Evolutionary conservation across 139 green algal genomes (phyloP).

Genomic region (Edaphochlamys debaryana): DNA sequence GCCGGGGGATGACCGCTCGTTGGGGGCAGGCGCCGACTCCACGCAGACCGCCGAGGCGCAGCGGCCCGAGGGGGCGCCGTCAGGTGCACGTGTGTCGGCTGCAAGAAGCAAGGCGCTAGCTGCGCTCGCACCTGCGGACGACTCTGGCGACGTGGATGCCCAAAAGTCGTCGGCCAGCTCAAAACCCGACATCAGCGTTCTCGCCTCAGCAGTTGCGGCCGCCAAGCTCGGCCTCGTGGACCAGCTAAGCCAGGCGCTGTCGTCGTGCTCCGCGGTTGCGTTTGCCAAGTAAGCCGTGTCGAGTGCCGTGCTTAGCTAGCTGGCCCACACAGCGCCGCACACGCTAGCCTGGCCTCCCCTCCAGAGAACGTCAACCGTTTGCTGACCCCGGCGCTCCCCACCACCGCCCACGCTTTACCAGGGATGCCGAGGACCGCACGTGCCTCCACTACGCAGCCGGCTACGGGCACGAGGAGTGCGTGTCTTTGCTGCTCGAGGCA

Average conservation of each 20-base stretch:
- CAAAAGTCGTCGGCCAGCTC: background rate
- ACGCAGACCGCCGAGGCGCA: too few relatives aligned
- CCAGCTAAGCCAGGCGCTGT: conserved; percentile 48
- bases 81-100: background rate
- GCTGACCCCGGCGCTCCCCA: background rate
- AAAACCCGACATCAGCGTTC: conserved; percentile 18
- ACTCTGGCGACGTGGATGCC: too few relatives aligned
- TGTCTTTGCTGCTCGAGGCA: conserved; percentile 62
- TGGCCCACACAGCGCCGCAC: too few relatives aligned
- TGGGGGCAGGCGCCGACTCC: too few relatives aligned
- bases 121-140: too few relatives aligned
- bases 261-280: background rate
- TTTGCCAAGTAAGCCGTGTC: conserved; percentile 32
- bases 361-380: too few relatives aligned
- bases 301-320: background rate
- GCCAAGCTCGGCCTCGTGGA: conserved; percentile 62
- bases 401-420: background rate
- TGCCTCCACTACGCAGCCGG: conserved; percentile 71
- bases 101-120: too few relatives aligned
- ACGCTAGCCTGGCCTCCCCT: too few relatives aligned
- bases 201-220: conserved; percentile 47
- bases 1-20: too few relatives aligned
- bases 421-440: conserved; percentile 62
- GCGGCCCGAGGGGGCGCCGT: background rate
- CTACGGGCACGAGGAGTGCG: conserved; percentile 70